Percentiles rank a stretch among this genome's conserved stretches.
These are phyloP conservation scores for Penicillium sp. DNA, from an alignment of 2,329 filamentous ascomycete genomes.

Conservation along the genomic window DNA sequence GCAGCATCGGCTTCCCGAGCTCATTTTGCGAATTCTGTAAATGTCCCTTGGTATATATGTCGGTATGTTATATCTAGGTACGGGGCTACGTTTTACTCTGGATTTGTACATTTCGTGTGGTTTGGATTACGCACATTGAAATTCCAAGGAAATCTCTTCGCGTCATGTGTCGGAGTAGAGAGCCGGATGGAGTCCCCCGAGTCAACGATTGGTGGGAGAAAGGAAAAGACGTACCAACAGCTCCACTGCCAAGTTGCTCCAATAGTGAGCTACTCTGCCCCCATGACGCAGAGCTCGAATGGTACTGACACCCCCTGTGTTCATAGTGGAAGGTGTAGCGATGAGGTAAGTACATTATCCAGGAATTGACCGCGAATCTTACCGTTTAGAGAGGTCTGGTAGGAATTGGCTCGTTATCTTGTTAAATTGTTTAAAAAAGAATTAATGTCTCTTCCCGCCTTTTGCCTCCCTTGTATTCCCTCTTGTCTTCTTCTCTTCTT, in stretches of 20 bases:
- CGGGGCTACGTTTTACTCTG: no score
- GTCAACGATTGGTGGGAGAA: constrained; percentile 33
- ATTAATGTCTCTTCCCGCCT: background rate
- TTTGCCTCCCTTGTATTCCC: background rate
- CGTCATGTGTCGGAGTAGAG: constrained; percentile 32
- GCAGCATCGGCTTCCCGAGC: constrained; percentile 5
- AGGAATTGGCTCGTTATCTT: no score
- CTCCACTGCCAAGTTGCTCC: constrained; percentile 26
- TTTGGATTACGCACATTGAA: no score
- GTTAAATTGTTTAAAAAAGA: no score
- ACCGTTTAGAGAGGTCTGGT: constrained; percentile 7
- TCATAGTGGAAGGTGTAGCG: constrained; percentile 22
- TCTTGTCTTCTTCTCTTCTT: background rate
- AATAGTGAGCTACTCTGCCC: constrained; percentile 13
- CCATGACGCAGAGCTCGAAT: constrained; percentile 25
- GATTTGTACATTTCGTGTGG: no score
- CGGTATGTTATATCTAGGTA: background rate
- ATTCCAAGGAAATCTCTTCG: constrained; percentile 25
- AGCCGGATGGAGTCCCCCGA: constrained; percentile 22
- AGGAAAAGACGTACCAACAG: constrained; percentile 1
- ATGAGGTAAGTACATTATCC: constrained; percentile 8
- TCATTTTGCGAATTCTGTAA: no score
- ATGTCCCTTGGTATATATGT: no score
- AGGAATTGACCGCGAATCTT: constrained; percentile 10
- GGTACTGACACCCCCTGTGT: constrained; percentile 12